A percentile compares a stretch with the other conserved stretches of the same genome.
phyloP scores from a whole-genome alignment of 2,329 filamentous ascomycete genomes.

The Fusarium lateritium region DNA sequence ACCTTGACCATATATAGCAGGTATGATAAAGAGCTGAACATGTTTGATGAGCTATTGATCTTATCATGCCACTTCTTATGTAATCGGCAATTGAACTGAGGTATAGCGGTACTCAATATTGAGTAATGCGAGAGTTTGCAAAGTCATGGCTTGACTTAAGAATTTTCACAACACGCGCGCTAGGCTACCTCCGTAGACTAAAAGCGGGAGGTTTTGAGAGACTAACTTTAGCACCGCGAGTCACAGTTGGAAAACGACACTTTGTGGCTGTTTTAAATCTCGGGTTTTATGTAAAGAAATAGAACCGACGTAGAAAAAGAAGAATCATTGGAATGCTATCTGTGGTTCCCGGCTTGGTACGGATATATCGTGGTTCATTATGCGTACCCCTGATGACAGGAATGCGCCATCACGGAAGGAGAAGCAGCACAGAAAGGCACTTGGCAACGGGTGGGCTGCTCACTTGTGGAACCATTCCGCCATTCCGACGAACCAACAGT shows the following conservation, averaged over 20 bases:
- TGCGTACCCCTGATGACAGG: background rate
- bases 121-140: too few relatives aligned
- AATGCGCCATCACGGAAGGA: background rate
- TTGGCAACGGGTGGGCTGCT: background rate
- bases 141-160: background rate
- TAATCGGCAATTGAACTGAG: too few relatives aligned
- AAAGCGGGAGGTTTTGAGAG: background rate
- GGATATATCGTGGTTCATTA: background rate
- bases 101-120: too few relatives aligned
- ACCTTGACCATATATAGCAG: too few relatives aligned
- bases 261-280: background rate
- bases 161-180: background rate
- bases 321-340: background rate
- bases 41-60: too few relatives aligned
- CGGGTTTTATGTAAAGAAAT: background rate
- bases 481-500: slow-evolving; percentile 4
- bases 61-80: too few relatives aligned
- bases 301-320: background rate
- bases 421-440: background rate
- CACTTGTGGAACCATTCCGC: background rate
- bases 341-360: background rate
- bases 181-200: slow-evolving; percentile 8
- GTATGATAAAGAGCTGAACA: too few relatives aligned
- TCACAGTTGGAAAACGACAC: background rate
- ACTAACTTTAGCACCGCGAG: background rate